Percentiles rank a stretch among this genome's conserved stretches.
Conservation (phyloP, 2,329 filamentous ascomycete genomes). For the Chaetomiaceae sp. region DNA sequence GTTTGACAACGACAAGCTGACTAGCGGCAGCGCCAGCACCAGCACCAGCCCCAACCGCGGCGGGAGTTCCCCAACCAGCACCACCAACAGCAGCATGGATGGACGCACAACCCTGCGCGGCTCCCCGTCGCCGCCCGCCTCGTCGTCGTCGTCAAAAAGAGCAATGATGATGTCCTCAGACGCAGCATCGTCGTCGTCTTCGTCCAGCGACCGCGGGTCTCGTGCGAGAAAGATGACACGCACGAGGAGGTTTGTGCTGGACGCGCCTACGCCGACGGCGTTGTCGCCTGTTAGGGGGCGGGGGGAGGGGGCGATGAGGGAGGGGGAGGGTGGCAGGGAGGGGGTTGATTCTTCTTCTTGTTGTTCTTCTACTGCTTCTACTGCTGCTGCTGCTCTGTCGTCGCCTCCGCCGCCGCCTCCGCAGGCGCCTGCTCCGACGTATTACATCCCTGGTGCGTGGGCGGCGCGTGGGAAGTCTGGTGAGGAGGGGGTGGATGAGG, state of each 20-base stretch:
- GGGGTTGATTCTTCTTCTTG: neutral
- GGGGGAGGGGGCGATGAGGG: neutral
- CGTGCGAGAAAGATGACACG: neutral
- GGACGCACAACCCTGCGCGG: neutral
- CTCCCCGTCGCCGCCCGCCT: neutral
- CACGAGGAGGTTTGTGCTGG: slow-evolving; percentile 8
- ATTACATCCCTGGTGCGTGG: slow-evolving; percentile 3
- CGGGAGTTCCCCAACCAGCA: too few species aligned
- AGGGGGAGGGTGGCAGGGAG: neutral
- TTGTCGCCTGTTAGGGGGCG: neutral
- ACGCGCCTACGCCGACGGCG: neutral
- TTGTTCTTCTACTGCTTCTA: neutral
- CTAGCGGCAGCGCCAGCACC: too few species aligned
- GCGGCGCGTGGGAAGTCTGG: neutral
- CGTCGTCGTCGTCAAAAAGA: too few species aligned
- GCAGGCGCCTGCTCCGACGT: neutral
- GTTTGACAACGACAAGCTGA: too few species aligned
- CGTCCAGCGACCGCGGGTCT: too few species aligned
- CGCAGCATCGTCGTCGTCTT: too few species aligned
- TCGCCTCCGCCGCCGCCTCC: neutral
- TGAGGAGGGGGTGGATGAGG: neutral
- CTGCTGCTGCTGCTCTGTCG: too few species aligned
- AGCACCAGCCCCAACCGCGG: too few species aligned
- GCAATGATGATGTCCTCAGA: too few species aligned
- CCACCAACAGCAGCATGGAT: too few species aligned